A percentile compares a stretch with the other conserved stretches of the same genome.
These are phyloP conservation scores for Pelargonium australe DNA, from an alignment of 441 rosid species.

Conservation along the genomic window DNA sequence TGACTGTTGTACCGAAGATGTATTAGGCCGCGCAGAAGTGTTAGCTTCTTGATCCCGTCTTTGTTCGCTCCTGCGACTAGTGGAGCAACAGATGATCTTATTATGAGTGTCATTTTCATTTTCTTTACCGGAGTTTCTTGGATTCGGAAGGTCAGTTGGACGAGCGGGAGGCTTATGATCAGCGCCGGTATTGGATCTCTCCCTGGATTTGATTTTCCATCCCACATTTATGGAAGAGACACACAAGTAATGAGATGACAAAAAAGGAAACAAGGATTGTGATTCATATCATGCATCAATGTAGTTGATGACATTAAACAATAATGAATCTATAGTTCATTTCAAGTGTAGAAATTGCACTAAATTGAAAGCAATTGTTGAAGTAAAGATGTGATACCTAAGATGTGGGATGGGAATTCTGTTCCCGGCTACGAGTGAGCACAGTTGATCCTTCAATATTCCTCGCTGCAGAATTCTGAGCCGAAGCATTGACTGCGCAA, in stretches of 20 bases:
- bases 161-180: conserved; percentile 22
- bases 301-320: background rate
- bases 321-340: background rate
- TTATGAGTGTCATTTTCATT: conserved; percentile 10
- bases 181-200: conserved; percentile 32
- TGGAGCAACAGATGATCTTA: conserved; percentile 19
- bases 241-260: no score
- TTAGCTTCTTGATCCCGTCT: conserved; percentile 12
- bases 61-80: conserved; percentile 19
- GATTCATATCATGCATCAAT: no score
- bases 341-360: background rate
- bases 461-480: conserved; percentile 55
- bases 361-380: background rate
- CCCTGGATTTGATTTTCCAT: conserved; percentile 37
- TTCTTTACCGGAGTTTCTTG: conserved; percentile 12
- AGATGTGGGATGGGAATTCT: conserved; percentile 27
- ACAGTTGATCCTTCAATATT: conserved; percentile 35
- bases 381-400: conserved; percentile 28
- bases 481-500: conserved; percentile 50
- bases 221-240: no score
- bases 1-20: background rate
- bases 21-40: background rate
- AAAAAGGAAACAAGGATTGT: no score
- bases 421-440: conserved; percentile 22
- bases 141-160: conserved; percentile 17